Percentiles rank a stretch among this genome's conserved stretches.
Conservation (phyloP, 352 stramenopile genomes). For the Pythium sp. region DNA sequence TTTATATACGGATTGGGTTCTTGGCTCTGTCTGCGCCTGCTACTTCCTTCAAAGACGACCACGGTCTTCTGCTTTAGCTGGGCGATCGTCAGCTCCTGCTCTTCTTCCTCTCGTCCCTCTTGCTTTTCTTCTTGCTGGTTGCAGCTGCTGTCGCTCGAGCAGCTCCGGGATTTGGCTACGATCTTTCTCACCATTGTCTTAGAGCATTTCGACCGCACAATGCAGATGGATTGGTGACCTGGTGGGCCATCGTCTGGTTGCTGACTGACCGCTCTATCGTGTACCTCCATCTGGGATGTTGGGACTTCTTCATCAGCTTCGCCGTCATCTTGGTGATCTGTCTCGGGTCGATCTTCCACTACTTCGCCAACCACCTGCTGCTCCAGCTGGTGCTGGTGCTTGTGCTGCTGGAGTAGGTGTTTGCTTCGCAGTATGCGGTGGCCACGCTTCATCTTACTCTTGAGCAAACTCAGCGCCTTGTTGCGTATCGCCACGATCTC, state of each 20-base stretch:
- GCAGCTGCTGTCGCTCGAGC: neutral
- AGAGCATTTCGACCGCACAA: neutral
- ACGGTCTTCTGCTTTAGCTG: conserved; percentile 5
- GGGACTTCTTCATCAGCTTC: neutral
- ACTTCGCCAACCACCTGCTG: neutral
- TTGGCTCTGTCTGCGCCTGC: neutral
- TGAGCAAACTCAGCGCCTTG: conserved; percentile 25
- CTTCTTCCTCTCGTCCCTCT: neutral
- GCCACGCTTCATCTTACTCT: conserved; percentile 12
- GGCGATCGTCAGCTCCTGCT: conserved; percentile 8
- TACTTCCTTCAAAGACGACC: neutral
- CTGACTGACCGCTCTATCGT: neutral
- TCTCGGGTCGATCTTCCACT: neutral
- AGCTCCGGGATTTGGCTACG: neutral
- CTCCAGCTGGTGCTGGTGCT: neutral
- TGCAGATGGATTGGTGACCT: neutral
- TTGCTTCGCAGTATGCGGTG: neutral
- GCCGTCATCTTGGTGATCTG: neutral
- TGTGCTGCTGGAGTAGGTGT: neutral
- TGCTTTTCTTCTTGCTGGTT: conserved; percentile 3
- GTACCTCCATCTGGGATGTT: neutral
- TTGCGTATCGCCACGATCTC: conserved; percentile 6
- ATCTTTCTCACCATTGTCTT: neutral
- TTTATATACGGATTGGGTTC: neutral
- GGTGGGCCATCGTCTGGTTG: neutral